Evolutionary conservation across 306 rosid species (phyloP).

Genomic region (Comarum palustre): DNA sequence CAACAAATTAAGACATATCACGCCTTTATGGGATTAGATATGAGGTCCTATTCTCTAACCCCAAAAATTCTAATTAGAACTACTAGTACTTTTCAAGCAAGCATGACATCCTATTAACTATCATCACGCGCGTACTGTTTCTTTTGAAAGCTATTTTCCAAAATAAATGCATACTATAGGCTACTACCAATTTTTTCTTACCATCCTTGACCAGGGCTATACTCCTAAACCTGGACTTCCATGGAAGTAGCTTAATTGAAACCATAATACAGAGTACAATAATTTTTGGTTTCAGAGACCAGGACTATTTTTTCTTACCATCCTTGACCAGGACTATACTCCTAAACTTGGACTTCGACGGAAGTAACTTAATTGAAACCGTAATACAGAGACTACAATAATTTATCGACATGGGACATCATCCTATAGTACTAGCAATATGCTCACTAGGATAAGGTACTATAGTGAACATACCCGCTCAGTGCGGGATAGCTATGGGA

Average conservation of each 20-base stretch:
- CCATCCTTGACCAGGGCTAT: not conserved
- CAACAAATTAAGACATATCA: slow-evolving; percentile 7
- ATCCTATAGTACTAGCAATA: not conserved
- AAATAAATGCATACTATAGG: not conserved
- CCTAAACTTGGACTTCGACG: slow-evolving; percentile 1
- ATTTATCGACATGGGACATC: not conserved
- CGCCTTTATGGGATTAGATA: slow-evolving; percentile 13
- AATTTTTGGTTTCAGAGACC: no score
- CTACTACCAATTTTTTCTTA: not conserved
- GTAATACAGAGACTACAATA: not conserved
- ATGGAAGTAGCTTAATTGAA: not conserved
- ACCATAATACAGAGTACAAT: not conserved
- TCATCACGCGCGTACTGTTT: not conserved
- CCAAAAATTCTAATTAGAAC: not conserved
- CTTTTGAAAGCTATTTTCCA: not conserved
- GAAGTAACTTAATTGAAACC: not conserved
- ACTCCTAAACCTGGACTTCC: not conserved
- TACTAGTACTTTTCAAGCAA: slow-evolving; percentile 3
- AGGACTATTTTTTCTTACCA: no score
- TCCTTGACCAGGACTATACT: not conserved
- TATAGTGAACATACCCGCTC: no score
- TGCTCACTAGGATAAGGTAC: not conserved
- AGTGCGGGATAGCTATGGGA: no score
- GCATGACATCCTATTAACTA: slow-evolving; percentile 15
- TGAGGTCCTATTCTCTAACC: slow-evolving; percentile 10